These are phyloP conservation scores for Erigeron philadelphicus DNA, from an alignment of 140 eudicot species.

Conservation along the genomic window DNA sequence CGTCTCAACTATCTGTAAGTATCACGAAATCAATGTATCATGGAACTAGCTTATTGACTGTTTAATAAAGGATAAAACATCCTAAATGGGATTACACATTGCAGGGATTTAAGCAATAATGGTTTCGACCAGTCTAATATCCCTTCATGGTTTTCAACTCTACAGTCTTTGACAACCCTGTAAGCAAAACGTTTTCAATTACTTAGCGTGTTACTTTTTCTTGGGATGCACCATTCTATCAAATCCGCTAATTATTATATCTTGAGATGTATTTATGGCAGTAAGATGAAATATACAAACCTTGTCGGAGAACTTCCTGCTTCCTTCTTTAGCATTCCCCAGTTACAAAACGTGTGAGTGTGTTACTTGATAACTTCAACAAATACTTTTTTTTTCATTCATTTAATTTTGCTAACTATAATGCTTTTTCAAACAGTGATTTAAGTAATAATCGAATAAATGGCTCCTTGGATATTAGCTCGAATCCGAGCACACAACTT, in stretches of 20 bases:
- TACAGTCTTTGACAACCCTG: constrained; percentile 64
- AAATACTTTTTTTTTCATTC: not conserved
- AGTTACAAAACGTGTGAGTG: constrained; percentile 57
- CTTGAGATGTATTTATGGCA: constrained; percentile 15
- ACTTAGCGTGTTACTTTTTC: not conserved
- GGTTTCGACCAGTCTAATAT: constrained; percentile 43
- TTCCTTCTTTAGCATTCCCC: constrained; percentile 41
- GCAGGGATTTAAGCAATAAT: constrained; percentile 86
- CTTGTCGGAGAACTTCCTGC: constrained; percentile 37
- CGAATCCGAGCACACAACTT: constrained; percentile 48
- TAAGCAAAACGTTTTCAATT: constrained; percentile 26
- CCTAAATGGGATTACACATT: not conserved
- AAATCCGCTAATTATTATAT: not conserved
- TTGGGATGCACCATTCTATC: not conserved
- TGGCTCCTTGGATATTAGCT: constrained; percentile 51
- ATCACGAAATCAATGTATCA: not conserved
- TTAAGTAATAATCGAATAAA: constrained; percentile 47
- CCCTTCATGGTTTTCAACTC: constrained; percentile 61
- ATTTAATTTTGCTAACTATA: not conserved
- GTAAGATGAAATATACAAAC: constrained; percentile 37
- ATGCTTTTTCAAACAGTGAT: constrained; percentile 29
- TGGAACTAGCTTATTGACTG: not conserved
- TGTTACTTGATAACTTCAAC: not conserved
- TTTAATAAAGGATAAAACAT: not conserved
- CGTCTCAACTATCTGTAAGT: constrained; percentile 67